Evolutionary conservation across 164 flowering plant species (phyloP).

Genomic region (Nelumbo lutea): DNA sequence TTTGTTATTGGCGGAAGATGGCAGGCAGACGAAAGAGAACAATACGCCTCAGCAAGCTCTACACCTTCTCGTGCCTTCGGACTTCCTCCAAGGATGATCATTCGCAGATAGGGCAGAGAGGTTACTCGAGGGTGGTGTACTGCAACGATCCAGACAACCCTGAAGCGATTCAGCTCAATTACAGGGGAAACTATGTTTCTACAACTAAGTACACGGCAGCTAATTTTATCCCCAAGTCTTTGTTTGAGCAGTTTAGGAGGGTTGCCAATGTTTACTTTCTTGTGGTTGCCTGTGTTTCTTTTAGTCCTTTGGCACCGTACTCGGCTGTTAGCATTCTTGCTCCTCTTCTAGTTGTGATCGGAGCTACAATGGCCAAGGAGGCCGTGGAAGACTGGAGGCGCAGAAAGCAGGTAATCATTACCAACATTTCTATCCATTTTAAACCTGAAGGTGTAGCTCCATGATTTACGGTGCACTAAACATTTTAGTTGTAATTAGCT

Average conservation of each 20-base stretch:
- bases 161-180: slow-evolving; percentile 38
- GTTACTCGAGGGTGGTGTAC: slow-evolving; percentile 63
- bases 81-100: slow-evolving; percentile 35
- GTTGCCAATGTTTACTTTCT: slow-evolving; percentile 79
- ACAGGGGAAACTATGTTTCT: slow-evolving; percentile 65
- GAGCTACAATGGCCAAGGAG: slow-evolving; percentile 80
- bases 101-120: slow-evolving; percentile 54
- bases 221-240: slow-evolving; percentile 68
- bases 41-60: slow-evolving; percentile 50
- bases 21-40: slow-evolving; percentile 27
- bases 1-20: slow-evolving; percentile 21
- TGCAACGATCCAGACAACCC: slow-evolving; percentile 66
- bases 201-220: slow-evolving; percentile 69
- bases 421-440: no score
- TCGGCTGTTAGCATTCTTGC: slow-evolving; percentile 50
- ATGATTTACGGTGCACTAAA: no score
- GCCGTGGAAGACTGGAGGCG: slow-evolving; percentile 88
- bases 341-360: slow-evolving; percentile 67
- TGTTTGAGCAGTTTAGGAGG: slow-evolving; percentile 83
- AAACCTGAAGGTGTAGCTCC: no score
- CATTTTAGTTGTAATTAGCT: no score
- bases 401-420: slow-evolving; percentile 48
- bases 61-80: slow-evolving; percentile 43
- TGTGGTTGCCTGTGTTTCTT: slow-evolving; percentile 70
- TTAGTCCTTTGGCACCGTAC: slow-evolving; percentile 76